phyloP scores from a whole-genome alignment of 2,329 filamentous ascomycete genomes.

The Coniochaeta sp. region DNA sequence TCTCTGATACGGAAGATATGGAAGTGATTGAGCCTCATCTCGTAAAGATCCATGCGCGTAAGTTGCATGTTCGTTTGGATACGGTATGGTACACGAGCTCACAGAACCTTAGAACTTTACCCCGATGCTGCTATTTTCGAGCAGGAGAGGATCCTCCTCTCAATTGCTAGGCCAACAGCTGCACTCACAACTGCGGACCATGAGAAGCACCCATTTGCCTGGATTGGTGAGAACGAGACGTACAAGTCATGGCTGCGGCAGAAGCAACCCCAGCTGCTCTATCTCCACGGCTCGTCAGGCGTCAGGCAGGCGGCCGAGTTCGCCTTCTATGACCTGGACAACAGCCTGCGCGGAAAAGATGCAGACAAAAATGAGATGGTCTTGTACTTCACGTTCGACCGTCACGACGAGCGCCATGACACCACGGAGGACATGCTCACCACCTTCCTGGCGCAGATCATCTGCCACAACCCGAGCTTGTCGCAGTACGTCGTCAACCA shows the following conservation, averaged over 20 bases:
- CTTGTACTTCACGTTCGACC: constrained; percentile 1
- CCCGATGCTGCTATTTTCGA: not conserved
- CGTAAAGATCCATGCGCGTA: not conserved
- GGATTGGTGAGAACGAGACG: not conserved
- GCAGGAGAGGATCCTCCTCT: not conserved
- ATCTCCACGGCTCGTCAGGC: not conserved
- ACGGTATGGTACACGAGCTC: not conserved
- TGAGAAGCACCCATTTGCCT: not conserved
- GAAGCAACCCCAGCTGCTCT: not conserved
- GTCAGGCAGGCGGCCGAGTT: not conserved
- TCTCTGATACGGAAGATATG: not conserved
- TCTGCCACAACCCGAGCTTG: not conserved
- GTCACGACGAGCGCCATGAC: not conserved
- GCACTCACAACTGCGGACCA: not conserved
- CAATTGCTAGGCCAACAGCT: not conserved
- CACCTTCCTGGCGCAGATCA: constrained; percentile 1
- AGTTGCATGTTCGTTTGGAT: not conserved
- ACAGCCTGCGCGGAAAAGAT: not conserved
- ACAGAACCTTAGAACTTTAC: not conserved
- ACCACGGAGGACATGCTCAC: constrained; percentile 2
- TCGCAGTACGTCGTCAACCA: not conserved
- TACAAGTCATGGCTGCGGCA: not conserved
- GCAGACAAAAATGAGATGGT: not conserved
- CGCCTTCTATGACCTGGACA: not conserved
- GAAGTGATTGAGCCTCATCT: not conserved